Percentiles rank a stretch among this genome's conserved stretches.
phyloP scores from a whole-genome alignment of 441 rosid genomes.

The Euphorbia schlechtendalii region DNA sequence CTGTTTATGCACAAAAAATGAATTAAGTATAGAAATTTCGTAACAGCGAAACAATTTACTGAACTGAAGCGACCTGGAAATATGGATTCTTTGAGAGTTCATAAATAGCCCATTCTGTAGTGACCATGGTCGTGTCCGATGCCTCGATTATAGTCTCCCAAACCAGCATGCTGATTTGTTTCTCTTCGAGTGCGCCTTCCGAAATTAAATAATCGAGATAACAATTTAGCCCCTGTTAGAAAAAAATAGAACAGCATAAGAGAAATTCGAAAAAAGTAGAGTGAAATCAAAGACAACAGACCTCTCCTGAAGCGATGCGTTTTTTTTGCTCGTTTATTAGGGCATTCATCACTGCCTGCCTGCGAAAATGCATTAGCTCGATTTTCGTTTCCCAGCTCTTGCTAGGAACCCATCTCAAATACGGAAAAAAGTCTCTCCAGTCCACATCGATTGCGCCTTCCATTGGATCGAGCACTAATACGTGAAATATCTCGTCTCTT shows the following conservation, averaged over 20 bases:
- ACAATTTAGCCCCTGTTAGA: slow-evolving; percentile 42
- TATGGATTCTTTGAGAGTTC: slow-evolving; percentile 60
- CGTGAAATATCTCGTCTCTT: slow-evolving; percentile 41
- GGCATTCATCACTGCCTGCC: slow-evolving; percentile 60
- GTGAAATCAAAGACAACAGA: slow-evolving; percentile 11
- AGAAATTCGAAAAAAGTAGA: background rate
- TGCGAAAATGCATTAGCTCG: slow-evolving; percentile 31
- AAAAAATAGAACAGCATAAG: slow-evolving; percentile 1
- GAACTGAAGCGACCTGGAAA: slow-evolving; percentile 35
- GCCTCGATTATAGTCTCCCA: slow-evolving; percentile 76
- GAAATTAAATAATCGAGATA: slow-evolving; percentile 52
- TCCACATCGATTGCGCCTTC: slow-evolving; percentile 79
- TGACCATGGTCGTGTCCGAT: slow-evolving; percentile 62
- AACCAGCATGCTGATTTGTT: slow-evolving; percentile 53
- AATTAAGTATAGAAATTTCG: background rate
- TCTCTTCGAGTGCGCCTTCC: slow-evolving; percentile 49
- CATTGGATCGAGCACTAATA: slow-evolving; percentile 65
- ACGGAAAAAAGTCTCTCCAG: slow-evolving; percentile 96
- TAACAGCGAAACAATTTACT: background rate
- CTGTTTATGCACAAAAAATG: slow-evolving; percentile 23
- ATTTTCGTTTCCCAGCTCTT: slow-evolving; percentile 43
- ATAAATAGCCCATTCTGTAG: slow-evolving; percentile 82
- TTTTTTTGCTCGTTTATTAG: slow-evolving; percentile 44
- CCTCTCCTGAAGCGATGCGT: slow-evolving; percentile 48
- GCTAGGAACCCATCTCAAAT: slow-evolving; percentile 75